Evolutionary conservation across 495 filamentous ascomycete genomes (phyloP).

Genomic region (Lepraria neglecta): DNA sequence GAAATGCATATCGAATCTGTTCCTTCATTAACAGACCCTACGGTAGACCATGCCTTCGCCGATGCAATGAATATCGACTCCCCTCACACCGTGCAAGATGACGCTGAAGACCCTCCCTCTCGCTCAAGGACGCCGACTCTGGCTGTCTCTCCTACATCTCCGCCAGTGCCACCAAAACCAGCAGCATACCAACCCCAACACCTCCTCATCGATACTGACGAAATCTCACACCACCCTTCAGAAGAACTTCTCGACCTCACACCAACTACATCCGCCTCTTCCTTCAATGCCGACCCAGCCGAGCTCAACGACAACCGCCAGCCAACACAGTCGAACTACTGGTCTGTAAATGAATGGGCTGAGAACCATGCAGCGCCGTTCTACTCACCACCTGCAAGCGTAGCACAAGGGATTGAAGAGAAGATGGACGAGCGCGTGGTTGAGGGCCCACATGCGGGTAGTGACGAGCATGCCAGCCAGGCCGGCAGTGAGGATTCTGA

Average conservation of each 20-base stretch:
- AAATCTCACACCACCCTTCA: conserved; percentile 35
- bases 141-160: conserved; percentile 15
- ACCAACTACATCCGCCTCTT: conserved; percentile 33
- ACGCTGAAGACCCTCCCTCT: conserved; percentile 3
- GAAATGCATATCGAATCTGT: conserved; percentile 40
- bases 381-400: conserved; percentile 30
- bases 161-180: conserved; percentile 20
- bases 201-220: conserved; percentile 34
- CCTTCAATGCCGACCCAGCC: conserved; percentile 28
- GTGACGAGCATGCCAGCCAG: conserved; percentile 27
- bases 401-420: conserved; percentile 29
- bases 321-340: conserved; percentile 36
- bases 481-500: conserved; percentile 41
- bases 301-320: conserved; percentile 31
- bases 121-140: conserved; percentile 21
- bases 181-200: conserved; percentile 20
- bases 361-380: conserved; percentile 29
- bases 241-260: conserved; percentile 43
- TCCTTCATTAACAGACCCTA: conserved; percentile 30
- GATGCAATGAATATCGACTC: not conserved
- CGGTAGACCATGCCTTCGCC: not conserved
- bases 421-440: conserved; percentile 32
- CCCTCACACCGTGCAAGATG: not conserved
- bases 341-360: conserved; percentile 33
- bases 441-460: conserved; percentile 24